Conservation (phyloP, 768 basidiomycete genomes). For the Pulveroboletus sp. region DNA sequence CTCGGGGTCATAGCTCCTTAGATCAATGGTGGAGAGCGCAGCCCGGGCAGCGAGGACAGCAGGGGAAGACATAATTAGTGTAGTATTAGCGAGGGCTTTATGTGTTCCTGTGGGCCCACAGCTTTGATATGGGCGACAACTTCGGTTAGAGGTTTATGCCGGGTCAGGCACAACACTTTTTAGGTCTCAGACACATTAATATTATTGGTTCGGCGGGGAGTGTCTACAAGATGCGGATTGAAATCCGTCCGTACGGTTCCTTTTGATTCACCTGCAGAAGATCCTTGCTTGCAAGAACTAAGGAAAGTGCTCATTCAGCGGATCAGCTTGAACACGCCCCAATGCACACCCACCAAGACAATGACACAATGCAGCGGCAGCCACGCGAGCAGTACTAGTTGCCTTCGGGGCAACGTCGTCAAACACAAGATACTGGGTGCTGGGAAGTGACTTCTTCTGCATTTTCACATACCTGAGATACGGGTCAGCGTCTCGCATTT, state of each 20-base stretch:
- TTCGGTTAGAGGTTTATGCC: neutral
- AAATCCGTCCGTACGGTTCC: constrained; percentile 56
- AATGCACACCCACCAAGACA: constrained; percentile 59
- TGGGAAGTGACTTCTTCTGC: constrained; percentile 62
- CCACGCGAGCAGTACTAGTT: constrained; percentile 73
- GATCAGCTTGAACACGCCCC: neutral
- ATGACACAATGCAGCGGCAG: constrained; percentile 81
- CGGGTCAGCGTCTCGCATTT: constrained; percentile 10
- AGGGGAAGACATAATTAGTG: constrained; percentile 54
- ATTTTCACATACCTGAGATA: constrained; percentile 68
- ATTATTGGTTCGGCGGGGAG: too few species aligned
- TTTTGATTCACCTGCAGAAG: constrained; percentile 60
- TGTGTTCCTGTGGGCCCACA: neutral
- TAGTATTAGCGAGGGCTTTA: constrained; percentile 9
- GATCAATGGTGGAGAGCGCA: constrained; percentile 70
- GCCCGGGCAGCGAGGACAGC: constrained; percentile 62
- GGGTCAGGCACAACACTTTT: neutral
- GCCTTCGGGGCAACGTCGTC: constrained; percentile 62
- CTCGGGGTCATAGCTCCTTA: constrained; percentile 84
- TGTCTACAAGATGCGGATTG: constrained; percentile 38
- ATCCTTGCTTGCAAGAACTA: constrained; percentile 78
- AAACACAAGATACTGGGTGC: constrained; percentile 50
- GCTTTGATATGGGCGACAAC: neutral
- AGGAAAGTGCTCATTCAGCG: neutral
- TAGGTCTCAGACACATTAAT: too few species aligned